Evolutionary conservation across 1,139 yeast species (phyloP).

Genomic region (Geotrichum histeridarum): DNA sequence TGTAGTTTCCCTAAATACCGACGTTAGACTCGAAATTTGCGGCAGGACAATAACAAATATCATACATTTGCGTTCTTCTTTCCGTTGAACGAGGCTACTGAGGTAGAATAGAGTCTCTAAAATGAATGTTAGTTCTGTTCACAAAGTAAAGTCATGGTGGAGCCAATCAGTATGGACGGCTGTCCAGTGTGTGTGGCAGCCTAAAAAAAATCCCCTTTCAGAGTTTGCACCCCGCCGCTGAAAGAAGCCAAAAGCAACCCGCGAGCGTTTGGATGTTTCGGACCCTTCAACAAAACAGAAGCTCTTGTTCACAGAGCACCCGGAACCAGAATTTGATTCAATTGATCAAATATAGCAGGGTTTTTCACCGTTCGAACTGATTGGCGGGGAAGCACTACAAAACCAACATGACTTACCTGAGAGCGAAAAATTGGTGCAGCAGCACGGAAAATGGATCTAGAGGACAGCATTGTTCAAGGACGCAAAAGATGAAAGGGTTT

Average conservation of each 20-base stretch:
- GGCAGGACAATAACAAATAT: background rate
- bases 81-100: constrained; percentile 58
- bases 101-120: constrained; percentile 39
- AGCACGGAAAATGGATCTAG: constrained; percentile 21
- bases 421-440: constrained; percentile 19
- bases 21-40: background rate
- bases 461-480: constrained; percentile 18
- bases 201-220: too few species aligned
- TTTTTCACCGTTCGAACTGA: too few species aligned
- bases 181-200: background rate
- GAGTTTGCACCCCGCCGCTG: background rate
- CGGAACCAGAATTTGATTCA: background rate
- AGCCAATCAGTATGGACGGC: background rate
- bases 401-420: constrained; percentile 18
- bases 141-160: background rate
- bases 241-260: too few species aligned
- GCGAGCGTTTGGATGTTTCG: too few species aligned
- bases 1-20: constrained; percentile 48
- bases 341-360: too few species aligned
- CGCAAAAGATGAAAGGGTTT: background rate
- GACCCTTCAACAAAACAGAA: too few species aligned
- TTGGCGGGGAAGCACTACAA: too few species aligned
- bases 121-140: background rate
- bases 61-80: constrained; percentile 47
- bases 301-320: background rate